Conservation (phyloP, 2,329 filamentous ascomycete species). For the Phaeophleospora eucalypticola region DNA sequence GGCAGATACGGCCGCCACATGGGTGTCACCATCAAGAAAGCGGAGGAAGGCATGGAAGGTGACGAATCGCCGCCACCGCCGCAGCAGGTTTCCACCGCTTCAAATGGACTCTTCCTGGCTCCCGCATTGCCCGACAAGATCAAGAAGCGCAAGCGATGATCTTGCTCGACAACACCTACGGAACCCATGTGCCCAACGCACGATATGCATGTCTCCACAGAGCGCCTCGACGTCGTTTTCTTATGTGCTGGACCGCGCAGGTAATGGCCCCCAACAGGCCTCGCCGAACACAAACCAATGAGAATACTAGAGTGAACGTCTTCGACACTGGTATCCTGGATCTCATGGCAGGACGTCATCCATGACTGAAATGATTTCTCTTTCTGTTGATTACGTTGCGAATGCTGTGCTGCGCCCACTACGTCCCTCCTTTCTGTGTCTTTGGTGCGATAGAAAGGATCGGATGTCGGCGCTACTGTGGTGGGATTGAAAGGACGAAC, state of each 20-base stretch:
- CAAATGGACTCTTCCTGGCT: conserved; percentile 31
- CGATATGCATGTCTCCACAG: not conserved
- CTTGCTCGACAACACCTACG: not conserved
- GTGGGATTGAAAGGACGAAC: not conserved
- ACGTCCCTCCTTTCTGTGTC: not conserved
- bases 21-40: conserved; percentile 63
- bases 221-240: too few species aligned
- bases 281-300: too few species aligned
- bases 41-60: conserved; percentile 20
- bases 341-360: conserved; percentile 5
- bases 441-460: not conserved
- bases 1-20: conserved; percentile 77
- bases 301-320: too few species aligned
- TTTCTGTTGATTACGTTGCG: conserved; percentile 6
- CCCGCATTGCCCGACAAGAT: conserved; percentile 55
- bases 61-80: conserved; percentile 14
- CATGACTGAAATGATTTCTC: conserved; percentile 8
- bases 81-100: conserved; percentile 29
- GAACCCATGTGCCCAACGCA: not conserved
- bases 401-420: not conserved
- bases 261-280: too few species aligned
- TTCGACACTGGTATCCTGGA: too few species aligned
- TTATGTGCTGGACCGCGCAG: too few species aligned
- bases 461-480: not conserved
- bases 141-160: conserved; percentile 52